Base-by-base conservation (phyloP, 2,329 filamentous ascomycete species). In the Claviceps monticola region DNA sequence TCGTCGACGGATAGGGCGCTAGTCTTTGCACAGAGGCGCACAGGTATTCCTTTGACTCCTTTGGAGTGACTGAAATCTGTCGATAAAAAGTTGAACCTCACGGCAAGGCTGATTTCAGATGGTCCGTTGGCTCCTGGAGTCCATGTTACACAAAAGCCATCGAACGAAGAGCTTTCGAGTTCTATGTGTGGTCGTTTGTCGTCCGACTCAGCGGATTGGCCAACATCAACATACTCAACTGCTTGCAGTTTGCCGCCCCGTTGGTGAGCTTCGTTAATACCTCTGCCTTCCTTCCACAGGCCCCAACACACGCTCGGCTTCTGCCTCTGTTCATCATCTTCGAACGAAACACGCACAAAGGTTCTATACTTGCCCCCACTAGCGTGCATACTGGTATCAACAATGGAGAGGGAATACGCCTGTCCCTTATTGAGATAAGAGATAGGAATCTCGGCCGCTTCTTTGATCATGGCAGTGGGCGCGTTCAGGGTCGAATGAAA, bases 41-140 rank as follows among this genome's bases (percentile, higher is more conserved):
- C 90, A 0, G 93, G 91, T 57, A 97, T 96, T 38, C 93, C 93
- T 68, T 97, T 98, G 48, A 98, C 93, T 46, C 93, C 93, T 64
- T 98, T 98, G 9, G 93, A 97, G 64, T 97, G 93, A 66, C 91
- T 97, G 65, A 97, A 98, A 64, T 98, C 93, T 8, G 93, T 98
- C 0, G 93, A 98, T 0, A 98, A 74, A 64, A 98, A 98, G 70
- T 98, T 98, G 75, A 97, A 98, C 46, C 93, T 86, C 13, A 97
- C 88, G 8, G 89, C 86, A 52, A 98, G 81, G 48, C 82, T 86
- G 65, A 89, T 93, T 60, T 96, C 89, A 3, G 84, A 73, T 0
- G 72, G 68, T 0, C 83, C 82, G 48, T 82, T 83, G 43, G 78
- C 68, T 4, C 82, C 84, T 0, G 88, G 84, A 0, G 83, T 86